phyloP scores from a whole-genome alignment of 345 rosid genomes.

The Barbarea vulgaris region DNA sequence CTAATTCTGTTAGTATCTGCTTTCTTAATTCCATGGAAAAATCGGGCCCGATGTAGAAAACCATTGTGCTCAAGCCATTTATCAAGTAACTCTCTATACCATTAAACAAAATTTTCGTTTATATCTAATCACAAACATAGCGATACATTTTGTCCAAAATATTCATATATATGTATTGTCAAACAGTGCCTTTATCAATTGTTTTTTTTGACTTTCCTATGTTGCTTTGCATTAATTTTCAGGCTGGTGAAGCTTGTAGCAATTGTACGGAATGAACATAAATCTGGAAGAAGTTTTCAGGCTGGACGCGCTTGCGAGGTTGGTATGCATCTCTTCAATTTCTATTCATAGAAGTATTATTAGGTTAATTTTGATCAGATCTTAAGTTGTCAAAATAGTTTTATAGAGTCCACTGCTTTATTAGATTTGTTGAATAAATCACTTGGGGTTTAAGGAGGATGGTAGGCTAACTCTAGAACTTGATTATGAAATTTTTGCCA shows the following conservation, averaged over 20 bases:
- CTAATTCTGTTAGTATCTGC: slow-evolving; percentile 10
- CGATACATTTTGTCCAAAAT: too few relatives aligned
- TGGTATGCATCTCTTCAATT: slow-evolving; percentile 9
- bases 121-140: too few relatives aligned
- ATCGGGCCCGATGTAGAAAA: background rate
- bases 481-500: slow-evolving; percentile 20
- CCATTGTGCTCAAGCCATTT: slow-evolving; percentile 40
- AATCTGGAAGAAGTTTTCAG: too few relatives aligned
- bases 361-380: background rate
- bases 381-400: background rate
- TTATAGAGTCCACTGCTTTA: background rate
- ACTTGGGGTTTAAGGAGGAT: background rate
- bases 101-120: too few relatives aligned
- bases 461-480: slow-evolving; percentile 1
- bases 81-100: slow-evolving; percentile 33
- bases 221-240: slow-evolving; percentile 1
- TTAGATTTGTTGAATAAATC: background rate
- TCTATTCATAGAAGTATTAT: background rate
- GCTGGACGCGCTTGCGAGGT: slow-evolving; percentile 85
- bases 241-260: slow-evolving; percentile 78
- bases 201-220: slow-evolving; percentile 8
- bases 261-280: slow-evolving; percentile 80
- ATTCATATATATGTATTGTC: background rate
- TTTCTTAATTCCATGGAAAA: background rate
- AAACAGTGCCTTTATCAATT: background rate